Conservation (phyloP, 169 alveolate genomes). For the Theileria orientalis region DNA sequence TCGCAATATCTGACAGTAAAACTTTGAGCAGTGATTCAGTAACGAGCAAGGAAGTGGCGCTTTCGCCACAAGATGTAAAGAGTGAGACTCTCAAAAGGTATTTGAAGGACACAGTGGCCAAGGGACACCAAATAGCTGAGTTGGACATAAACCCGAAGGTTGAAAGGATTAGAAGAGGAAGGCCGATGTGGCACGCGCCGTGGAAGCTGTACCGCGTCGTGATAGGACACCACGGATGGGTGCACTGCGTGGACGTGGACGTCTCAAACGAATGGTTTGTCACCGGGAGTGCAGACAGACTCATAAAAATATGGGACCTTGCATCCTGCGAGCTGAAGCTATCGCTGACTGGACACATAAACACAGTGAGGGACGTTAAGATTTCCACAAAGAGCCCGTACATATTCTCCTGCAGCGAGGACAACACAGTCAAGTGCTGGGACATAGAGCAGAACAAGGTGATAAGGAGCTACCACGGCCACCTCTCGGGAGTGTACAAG, state of each 20-base stretch:
- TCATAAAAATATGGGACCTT: conserved; percentile 97
- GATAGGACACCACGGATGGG: conserved; percentile 99
- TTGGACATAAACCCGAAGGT: conserved; percentile 65
- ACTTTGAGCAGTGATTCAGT: background rate
- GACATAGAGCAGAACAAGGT: conserved; percentile 97
- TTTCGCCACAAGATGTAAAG: conserved; percentile 9
- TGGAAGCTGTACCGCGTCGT: conserved; percentile 96
- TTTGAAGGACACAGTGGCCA: conserved; percentile 49
- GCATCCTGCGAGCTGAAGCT: conserved; percentile 94
- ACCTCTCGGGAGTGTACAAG: conserved; percentile 92
- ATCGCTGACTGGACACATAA: conserved; percentile 97
- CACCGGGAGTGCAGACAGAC: conserved; percentile 95
- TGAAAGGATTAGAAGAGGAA: conserved; percentile 53
- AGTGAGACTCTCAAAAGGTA: conserved; percentile 20
- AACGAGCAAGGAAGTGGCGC: conserved; percentile 16
- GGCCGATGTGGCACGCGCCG: conserved; percentile 93
- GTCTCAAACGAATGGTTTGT: conserved; percentile 95
- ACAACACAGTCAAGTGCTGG: conserved; percentile 96
- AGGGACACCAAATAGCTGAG: conserved; percentile 69
- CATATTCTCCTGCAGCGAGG: conserved; percentile 97
- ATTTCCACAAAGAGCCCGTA: conserved; percentile 95
- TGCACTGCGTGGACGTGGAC: conserved; percentile 94
- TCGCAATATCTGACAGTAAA: conserved; percentile 23
- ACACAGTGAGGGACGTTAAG: conserved; percentile 91
- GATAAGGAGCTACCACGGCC: conserved; percentile 96